These are phyloP conservation scores for Biscogniauxia mediterranea DNA, from an alignment of 2,329 filamentous ascomycete species.

Conservation along the genomic window DNA sequence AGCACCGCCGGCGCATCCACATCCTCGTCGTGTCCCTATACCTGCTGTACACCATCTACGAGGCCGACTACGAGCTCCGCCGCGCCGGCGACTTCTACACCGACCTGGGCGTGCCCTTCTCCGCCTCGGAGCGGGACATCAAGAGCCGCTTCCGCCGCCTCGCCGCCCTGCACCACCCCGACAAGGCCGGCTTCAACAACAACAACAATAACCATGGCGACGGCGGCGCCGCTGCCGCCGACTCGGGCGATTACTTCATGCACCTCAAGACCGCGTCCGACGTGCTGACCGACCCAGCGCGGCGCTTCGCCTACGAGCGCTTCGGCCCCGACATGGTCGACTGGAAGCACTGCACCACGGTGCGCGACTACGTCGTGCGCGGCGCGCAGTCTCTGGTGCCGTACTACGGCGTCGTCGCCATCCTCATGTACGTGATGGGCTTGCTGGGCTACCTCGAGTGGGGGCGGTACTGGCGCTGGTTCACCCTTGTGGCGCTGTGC, in stretches of 20 bases:
- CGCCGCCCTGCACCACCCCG: slow-evolving; percentile 72
- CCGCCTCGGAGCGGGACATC: slow-evolving; percentile 71
- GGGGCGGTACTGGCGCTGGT: slow-evolving; percentile 65
- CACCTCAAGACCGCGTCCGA: slow-evolving; percentile 82
- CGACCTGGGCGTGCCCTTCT: slow-evolving; percentile 67
- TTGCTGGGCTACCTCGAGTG: slow-evolving; percentile 66
- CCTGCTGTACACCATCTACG: slow-evolving; percentile 88
- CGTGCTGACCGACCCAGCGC: slow-evolving; percentile 71
- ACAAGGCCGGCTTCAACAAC: slow-evolving; percentile 60
- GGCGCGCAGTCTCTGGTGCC: slow-evolving; percentile 59
- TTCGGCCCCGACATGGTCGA: slow-evolving; percentile 71
- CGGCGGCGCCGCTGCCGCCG: slow-evolving; percentile 34
- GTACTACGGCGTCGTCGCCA: slow-evolving; percentile 59
- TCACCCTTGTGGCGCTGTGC: slow-evolving; percentile 52
- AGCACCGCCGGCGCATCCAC: slow-evolving; percentile 79
- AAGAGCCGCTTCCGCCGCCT: slow-evolving; percentile 83
- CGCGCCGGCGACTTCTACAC: slow-evolving; percentile 74
- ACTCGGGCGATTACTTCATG: slow-evolving; percentile 61
- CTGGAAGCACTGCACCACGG: slow-evolving; percentile 66
- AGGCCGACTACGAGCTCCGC: slow-evolving; percentile 80
- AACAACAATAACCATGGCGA: slow-evolving; percentile 18
- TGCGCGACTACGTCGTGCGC: slow-evolving; percentile 69
- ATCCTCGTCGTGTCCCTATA: slow-evolving; percentile 80
- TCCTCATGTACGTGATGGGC: slow-evolving; percentile 59
- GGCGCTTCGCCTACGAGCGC: slow-evolving; percentile 84